These are phyloP conservation scores for Pyrus bretschneideri DNA, from an alignment of 306 rosid species.

Conservation along the genomic window DNA sequence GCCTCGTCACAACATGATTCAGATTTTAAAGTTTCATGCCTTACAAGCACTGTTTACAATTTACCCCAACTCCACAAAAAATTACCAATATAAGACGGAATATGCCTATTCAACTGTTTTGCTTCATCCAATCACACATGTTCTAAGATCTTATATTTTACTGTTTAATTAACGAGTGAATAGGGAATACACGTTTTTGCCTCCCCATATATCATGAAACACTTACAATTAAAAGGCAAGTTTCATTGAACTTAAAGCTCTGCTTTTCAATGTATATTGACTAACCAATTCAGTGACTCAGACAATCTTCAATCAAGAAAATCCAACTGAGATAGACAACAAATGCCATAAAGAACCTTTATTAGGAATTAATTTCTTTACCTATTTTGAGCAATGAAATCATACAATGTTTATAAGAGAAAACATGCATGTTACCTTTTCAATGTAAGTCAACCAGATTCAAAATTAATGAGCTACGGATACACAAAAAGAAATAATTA, in stretches of 20 bases:
- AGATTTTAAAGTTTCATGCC: not conserved
- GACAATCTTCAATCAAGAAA: not conserved
- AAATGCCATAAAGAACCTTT: not conserved
- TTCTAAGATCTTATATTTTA: not conserved
- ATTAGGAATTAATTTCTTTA: not conserved
- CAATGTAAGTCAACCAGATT: not conserved
- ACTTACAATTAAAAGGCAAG: not conserved
- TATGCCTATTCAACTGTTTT: not conserved
- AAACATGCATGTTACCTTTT: not conserved
- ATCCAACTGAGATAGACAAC: not conserved
- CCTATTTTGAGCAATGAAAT: not conserved
- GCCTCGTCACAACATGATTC: not conserved
- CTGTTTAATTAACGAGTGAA: not conserved
- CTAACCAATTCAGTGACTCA: not conserved
- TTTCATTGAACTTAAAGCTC: not conserved
- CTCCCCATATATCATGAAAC: not conserved
- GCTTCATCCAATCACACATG: not conserved
- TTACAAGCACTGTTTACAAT: not conserved
- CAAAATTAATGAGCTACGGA: not conserved
- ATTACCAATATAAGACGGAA: not conserved
- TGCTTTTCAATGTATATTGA: not conserved
- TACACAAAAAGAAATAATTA: not conserved
- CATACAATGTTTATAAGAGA: not conserved
- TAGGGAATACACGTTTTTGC: not conserved
- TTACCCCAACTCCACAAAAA: not conserved